phyloP scores from a whole-genome alignment of 2,329 filamentous ascomycete genomes.

The Ophiognomonia clavigignenti-juglandacearum region DNA sequence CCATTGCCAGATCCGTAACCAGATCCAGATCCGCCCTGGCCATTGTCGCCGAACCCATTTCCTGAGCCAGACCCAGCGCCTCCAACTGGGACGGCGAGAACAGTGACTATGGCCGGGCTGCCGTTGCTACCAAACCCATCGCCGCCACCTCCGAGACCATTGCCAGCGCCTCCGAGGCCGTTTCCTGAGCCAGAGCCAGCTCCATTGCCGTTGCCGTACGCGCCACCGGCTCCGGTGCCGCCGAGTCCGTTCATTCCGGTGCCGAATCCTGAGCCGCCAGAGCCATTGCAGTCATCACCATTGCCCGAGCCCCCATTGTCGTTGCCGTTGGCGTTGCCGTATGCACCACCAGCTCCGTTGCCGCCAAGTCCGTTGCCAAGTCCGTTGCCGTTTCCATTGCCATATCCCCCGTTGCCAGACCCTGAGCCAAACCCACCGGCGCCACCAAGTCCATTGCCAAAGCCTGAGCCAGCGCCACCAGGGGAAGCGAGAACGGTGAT shows the following conservation, averaged over 20 bases:
- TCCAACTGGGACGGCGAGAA: conserved; percentile 6
- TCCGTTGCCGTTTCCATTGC: too few species aligned
- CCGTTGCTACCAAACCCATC: conserved; percentile 2
- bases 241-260: neutral
- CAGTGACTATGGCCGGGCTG: conserved; percentile 9
- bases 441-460: neutral
- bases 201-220: conserved; percentile 2
- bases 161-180: conserved; percentile 3
- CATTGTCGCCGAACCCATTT: neutral
- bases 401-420: too few species aligned
- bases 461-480: conserved; percentile 7
- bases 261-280: too few species aligned
- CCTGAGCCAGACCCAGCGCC: conserved; percentile 6
- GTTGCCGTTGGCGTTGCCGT: neutral
- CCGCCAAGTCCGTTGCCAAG: conserved; percentile 1
- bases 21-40: neutral
- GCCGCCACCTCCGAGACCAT: conserved; percentile 6
- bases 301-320: too few species aligned
- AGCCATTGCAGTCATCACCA: too few species aligned
- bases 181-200: neutral
- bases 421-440: too few species aligned
- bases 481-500: conserved; percentile 12
- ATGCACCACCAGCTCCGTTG: neutral
- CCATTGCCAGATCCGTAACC: neutral
- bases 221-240: conserved; percentile 1